Conservation (phyloP, 305 asterid genomes). For the Fraxinus angustifolia region DNA sequence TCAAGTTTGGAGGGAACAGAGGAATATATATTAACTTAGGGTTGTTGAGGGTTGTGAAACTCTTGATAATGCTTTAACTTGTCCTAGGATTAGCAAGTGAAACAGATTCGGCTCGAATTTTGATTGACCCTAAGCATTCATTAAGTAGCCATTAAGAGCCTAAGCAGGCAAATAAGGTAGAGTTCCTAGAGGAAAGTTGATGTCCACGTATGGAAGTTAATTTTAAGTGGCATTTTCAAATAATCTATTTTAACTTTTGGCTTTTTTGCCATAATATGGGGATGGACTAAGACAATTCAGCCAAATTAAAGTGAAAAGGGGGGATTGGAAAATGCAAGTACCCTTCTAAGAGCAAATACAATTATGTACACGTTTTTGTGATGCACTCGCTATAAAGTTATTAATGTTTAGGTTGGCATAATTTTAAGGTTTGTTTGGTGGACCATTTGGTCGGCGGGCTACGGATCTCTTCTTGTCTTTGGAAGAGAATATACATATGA, state of each 20-base stretch:
- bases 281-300: neutral
- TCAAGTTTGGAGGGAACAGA: neutral
- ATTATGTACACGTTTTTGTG: neutral
- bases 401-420: neutral
- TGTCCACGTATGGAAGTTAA: neutral
- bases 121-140: neutral
- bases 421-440: neutral
- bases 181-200: too few species aligned
- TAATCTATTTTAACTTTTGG: neutral
- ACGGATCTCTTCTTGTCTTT: slow-evolving; percentile 13
- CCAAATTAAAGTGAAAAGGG: too few species aligned
- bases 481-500: neutral
- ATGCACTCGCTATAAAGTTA: neutral
- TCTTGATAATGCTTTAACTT: neutral
- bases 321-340: neutral
- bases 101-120: neutral
- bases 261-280: neutral
- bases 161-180: too few species aligned
- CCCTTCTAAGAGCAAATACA: neutral
- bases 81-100: neutral
- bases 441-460: slow-evolving; percentile 23
- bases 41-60: neutral
- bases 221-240: neutral
- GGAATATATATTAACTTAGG: neutral
- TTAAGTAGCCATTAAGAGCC: neutral